phyloP scores from a whole-genome alignment of 495 filamentous ascomycete genomes.

The Tuber umbilicatum region DNA sequence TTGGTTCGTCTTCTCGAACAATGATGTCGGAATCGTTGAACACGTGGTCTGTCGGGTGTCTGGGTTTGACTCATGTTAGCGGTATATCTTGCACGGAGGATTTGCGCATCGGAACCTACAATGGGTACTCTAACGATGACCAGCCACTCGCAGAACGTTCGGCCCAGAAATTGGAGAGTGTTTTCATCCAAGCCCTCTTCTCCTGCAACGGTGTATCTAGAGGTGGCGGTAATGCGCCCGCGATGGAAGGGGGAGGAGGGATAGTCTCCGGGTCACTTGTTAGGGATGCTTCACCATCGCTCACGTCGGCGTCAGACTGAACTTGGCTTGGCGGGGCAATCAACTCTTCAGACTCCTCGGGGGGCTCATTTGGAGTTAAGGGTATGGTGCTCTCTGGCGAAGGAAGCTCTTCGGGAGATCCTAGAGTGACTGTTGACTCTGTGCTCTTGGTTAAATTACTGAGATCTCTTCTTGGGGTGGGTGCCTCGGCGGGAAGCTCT shows the following conservation, averaged over 20 bases:
- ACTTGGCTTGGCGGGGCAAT: conserved; percentile 22
- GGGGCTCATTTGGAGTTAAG: conserved; percentile 15
- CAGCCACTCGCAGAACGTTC: conserved; percentile 94
- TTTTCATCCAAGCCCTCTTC: conserved; percentile 83
- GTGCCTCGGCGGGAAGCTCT: conserved; percentile 42
- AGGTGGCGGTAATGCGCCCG: conserved; percentile 33
- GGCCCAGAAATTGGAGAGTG: conserved; percentile 96
- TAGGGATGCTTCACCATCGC: conserved; percentile 38
- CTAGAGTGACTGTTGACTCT: conserved; percentile 27
- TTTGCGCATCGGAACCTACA: conserved; percentile 42
- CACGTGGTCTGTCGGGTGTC: conserved; percentile 76
- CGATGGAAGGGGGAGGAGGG: conserved; percentile 22
- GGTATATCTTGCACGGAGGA: background rate
- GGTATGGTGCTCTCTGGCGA: conserved; percentile 11
- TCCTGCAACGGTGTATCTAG: conserved; percentile 64
- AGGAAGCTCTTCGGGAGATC: conserved; percentile 31
- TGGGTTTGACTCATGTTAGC: conserved; percentile 19
- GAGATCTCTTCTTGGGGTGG: conserved; percentile 41
- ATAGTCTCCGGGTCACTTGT: conserved; percentile 35
- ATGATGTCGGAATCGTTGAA: conserved; percentile 98
- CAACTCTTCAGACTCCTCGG: conserved; percentile 24
- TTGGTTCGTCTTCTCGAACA: conserved; percentile 93
- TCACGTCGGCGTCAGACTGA: conserved; percentile 38
- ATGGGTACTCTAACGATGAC: conserved; percentile 87
- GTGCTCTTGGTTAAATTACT: conserved; percentile 42